Base-by-base conservation (phyloP, 2,329 filamentous ascomycete species). In the Fusarium temperatum region DNA sequence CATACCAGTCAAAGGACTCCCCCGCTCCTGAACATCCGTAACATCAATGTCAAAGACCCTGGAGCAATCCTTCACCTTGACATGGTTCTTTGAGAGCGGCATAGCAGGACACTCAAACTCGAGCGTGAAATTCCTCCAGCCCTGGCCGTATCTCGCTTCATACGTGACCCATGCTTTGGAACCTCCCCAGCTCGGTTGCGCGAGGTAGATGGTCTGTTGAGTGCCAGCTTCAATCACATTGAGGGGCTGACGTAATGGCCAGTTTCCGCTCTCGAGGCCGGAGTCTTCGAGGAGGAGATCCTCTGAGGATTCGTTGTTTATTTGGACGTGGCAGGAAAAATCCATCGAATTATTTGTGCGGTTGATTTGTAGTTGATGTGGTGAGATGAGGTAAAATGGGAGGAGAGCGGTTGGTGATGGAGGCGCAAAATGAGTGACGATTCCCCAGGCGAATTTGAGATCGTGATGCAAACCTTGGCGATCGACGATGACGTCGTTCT, bases 281-380 rank as follows among this genome's bases (percentile, higher is more conserved):
- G 68, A 71, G 51, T 71, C 62, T 44, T 71, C 67, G 14, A 71
- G 67, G 24, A 71, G 66, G 9, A 71, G 68, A 63, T 71, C 67
- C 42, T 67, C 39, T 32, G 51, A 38, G 20, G 68, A 57, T 24
- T 67, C 55, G 41, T 71, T 71, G 32, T 18, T 71, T 32, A 71
- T 50, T 1, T 17, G 38, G 26, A 71, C 67, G 28, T 71, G 68
- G 38, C 68, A 71, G 17, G 68, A 71, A 36, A 71, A 71, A 9
- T 71, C 66, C 68, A 71, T 71, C 8, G 39, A 35, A 17, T 10
- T 55, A 44, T 8, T 14, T n/a, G 2, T 3, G 13, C 6, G 10
- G 8, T 38, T 35, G 4, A 1, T 6, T 0, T 35, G 32, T 35
- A 15, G 14, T 35, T 35, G 32, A 1, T 35, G 13, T 22, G 17